Evolutionary conservation across 2,329 filamentous ascomycete species (phyloP), one percentile per base, ranked within the genome.

Genomic region (Fusarium veterinarium): DNA sequence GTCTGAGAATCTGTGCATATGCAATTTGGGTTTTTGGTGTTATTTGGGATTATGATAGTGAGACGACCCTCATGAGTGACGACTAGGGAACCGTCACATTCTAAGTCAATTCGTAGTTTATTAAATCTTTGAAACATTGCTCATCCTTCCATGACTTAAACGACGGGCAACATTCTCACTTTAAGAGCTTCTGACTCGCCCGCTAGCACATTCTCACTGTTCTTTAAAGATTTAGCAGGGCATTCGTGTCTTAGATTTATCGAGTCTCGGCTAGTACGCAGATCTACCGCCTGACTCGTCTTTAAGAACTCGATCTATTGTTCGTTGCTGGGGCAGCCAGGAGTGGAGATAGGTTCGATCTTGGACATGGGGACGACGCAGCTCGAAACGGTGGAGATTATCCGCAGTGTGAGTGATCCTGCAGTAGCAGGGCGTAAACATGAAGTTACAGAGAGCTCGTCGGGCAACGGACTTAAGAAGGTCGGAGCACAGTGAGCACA

Each of bases 1-100:
- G 44, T 57, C 44, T 35, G 33, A 28, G 60, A 33, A 59, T 72
- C 57, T 72, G 42, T 44, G 33, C 11, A 52, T 16, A 33, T 52
- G 25, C 42, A 56, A 38, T 45, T 62, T 60, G 57, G 49, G 55
- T 69, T 71, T 61, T 73, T 71, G 71, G 65, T 77, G 72, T 79
- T 77, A 67, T 73, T 79, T 77, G 66, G 77, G 72, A 78, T 80
- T 72, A 80, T 73, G 78, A 80, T 78, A 78, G 73, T 77, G 73
- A 78, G 71, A 80, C 60, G 78, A 79, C 69, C 67, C 69, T 79
- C 61, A 80, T 78, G 78, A 79, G 72, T 79, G 74, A 79, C 74
- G 78, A 76, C 75, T 77, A 75, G 76, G 59, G 73, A 77, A 76
- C 73, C 69, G 53, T 71, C 67, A 64, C 63, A 75, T 77, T 78